Conservation (phyloP, 495 filamentous ascomycete genomes). For the Neurospora sp. region DNA sequence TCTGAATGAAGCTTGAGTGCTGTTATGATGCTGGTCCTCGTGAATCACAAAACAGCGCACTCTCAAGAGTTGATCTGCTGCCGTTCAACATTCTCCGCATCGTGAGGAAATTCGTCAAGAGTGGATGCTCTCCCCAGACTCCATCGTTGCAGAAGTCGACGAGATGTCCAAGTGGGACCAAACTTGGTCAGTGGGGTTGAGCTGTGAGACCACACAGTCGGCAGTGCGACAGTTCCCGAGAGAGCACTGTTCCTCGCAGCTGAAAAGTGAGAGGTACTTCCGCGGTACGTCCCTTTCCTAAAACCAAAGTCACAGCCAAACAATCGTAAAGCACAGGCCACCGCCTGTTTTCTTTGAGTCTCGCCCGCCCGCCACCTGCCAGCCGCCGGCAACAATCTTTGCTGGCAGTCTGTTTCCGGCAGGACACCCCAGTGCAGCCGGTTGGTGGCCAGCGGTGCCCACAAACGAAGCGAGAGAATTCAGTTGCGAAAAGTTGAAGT, state of each 20-base stretch:
- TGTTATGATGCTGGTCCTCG: neutral
- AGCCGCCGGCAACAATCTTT: neutral
- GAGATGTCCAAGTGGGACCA: neutral
- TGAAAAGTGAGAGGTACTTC: neutral
- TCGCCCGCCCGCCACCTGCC: neutral
- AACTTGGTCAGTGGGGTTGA: neutral
- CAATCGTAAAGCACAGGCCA: neutral
- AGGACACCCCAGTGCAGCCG: neutral
- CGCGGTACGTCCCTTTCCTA: neutral
- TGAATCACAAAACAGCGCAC: neutral
- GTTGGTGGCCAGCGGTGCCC: constrained; percentile 8
- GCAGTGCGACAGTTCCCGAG: neutral
- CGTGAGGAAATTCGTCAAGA: neutral
- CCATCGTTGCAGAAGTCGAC: neutral
- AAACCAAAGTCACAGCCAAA: neutral
- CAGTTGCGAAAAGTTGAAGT: constrained; percentile 12
- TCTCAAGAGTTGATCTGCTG: neutral
- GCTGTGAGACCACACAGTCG: neutral
- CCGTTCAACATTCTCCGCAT: neutral
- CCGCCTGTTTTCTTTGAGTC: neutral
- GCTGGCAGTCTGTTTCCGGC: neutral
- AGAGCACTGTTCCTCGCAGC: neutral
- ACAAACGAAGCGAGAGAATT: constrained; percentile 26
- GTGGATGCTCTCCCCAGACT: neutral
- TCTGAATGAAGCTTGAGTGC: neutral